Conservation (phyloP, 2,329 filamentous ascomycete species). For the Alternaria sp. region DNA sequence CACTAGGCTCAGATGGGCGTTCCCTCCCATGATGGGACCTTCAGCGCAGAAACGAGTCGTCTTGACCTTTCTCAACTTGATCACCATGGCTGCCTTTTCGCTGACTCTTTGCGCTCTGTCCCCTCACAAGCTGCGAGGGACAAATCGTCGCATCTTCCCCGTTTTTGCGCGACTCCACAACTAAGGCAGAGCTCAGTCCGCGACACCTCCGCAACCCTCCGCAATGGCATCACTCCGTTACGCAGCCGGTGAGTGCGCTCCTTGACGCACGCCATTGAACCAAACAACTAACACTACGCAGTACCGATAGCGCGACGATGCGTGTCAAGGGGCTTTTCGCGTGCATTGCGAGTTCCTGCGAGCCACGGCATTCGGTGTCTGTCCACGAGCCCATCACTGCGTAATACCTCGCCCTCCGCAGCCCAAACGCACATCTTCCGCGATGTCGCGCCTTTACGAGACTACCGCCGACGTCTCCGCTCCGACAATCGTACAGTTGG, state of each 20-base stretch:
- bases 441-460: constrained; percentile 74
- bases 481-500: constrained; percentile 77
- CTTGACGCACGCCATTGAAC: constrained; percentile 20
- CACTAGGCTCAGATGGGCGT: constrained; percentile 16
- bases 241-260: constrained; percentile 26
- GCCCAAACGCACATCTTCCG: constrained; percentile 74
- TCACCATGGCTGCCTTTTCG: constrained; percentile 26
- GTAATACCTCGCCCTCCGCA: constrained; percentile 28
- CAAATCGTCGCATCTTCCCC: neutral
- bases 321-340: constrained; percentile 10
- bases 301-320: constrained; percentile 17
- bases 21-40: constrained; percentile 24
- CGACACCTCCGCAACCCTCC: constrained; percentile 33
- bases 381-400: constrained; percentile 28
- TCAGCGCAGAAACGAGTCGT: constrained; percentile 37
- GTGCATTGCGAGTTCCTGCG: neutral
- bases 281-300: constrained; percentile 23
- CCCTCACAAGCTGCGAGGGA: constrained; percentile 15
- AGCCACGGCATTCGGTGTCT: constrained; percentile 28
- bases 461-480: constrained; percentile 72
- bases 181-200: constrained; percentile 16
- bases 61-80: constrained; percentile 28
- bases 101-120: constrained; percentile 7
- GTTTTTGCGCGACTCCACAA: neutral
- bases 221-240: constrained; percentile 36